A percentile compares a stretch with the other conserved stretches of the same genome.
Evolutionary conservation across 2,329 filamentous ascomycete species (phyloP).

Genomic region (Calonectria ilicicola): DNA sequence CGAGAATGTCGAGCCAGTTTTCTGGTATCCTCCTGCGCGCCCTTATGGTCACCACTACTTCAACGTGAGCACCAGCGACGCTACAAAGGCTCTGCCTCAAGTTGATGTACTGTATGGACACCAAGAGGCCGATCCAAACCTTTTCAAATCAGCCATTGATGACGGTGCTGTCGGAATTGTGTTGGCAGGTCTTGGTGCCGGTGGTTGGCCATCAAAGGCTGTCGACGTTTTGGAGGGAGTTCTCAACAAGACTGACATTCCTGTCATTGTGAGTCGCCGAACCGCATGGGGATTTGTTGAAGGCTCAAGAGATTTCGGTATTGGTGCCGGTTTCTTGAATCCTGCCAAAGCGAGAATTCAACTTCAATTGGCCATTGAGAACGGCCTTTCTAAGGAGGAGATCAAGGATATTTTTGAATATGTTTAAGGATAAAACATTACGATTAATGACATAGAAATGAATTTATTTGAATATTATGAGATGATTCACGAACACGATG

Average conservation of each 20-base stretch:
- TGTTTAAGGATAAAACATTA: background rate
- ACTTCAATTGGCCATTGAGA: slow-evolving; percentile 54
- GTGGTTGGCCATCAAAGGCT: slow-evolving; percentile 57
- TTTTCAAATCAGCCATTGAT: slow-evolving; percentile 59
- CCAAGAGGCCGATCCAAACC: slow-evolving; percentile 59
- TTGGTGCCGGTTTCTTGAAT: slow-evolving; percentile 63
- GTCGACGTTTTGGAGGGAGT: slow-evolving; percentile 53
- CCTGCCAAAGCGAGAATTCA: slow-evolving; percentile 66
- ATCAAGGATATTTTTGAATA: slow-evolving; percentile 26
- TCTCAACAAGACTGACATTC: slow-evolving; percentile 54
- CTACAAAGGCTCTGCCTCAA: slow-evolving; percentile 56
- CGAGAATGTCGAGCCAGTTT: slow-evolving; percentile 67
- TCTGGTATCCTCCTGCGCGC: slow-evolving; percentile 65
- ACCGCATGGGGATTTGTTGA: slow-evolving; percentile 63
- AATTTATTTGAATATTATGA: background rate
- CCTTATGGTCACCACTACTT: slow-evolving; percentile 60
- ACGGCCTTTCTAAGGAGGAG: slow-evolving; percentile 21
- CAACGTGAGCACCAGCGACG: slow-evolving; percentile 45
- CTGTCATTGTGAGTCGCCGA: slow-evolving; percentile 63
- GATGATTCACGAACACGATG: background rate
- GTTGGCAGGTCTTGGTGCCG: slow-evolving; percentile 66
- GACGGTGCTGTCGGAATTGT: slow-evolving; percentile 66
- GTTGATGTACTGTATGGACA: slow-evolving; percentile 68
- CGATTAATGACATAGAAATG: background rate
- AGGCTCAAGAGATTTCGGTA: slow-evolving; percentile 46